Percentiles rank a stretch among this genome's conserved stretches.
These are phyloP conservation scores for Alternaria metachromatica DNA, from an alignment of 2,329 filamentous ascomycete species.

Conservation along the genomic window DNA sequence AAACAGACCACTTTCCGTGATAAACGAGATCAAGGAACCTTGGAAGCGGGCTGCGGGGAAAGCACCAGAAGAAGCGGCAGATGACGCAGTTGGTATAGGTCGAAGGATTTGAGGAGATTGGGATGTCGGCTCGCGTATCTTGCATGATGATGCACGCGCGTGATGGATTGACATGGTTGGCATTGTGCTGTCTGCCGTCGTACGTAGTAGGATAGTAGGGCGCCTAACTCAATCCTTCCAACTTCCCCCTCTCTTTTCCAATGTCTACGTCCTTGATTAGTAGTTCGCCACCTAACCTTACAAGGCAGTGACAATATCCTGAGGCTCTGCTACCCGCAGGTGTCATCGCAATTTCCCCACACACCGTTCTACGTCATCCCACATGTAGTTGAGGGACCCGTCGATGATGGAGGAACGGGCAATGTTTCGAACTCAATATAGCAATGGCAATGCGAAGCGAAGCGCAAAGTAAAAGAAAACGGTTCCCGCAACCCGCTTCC, in stretches of 20 bases:
- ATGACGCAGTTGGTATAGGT: not conserved
- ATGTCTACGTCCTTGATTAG: not conserved
- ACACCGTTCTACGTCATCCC: not conserved
- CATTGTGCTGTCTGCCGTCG: not conserved
- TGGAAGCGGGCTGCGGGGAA: not conserved
- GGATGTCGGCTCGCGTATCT: not conserved
- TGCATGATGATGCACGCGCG: not conserved
- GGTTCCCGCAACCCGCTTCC: not conserved
- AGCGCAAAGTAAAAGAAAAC: not conserved
- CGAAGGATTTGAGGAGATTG: not conserved
- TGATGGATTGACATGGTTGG: not conserved
- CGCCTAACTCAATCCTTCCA: not conserved
- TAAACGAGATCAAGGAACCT: not conserved
- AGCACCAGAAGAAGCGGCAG: not conserved
- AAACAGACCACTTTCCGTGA: not conserved
- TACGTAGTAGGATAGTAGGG: not conserved
- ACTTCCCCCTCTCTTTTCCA: not conserved
- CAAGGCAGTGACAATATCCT: not conserved
- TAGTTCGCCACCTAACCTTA: not conserved
- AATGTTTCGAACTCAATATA: not conserved
- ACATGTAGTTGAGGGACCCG: not conserved
- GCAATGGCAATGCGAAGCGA: not conserved
- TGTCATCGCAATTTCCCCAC: not conserved
- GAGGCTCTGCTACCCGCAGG: not conserved
- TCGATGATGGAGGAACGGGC: not conserved